Evolutionary conservation across 2,329 filamentous ascomycete genomes (phyloP).

Genomic region (Pseudogymnoascus sp.): DNA sequence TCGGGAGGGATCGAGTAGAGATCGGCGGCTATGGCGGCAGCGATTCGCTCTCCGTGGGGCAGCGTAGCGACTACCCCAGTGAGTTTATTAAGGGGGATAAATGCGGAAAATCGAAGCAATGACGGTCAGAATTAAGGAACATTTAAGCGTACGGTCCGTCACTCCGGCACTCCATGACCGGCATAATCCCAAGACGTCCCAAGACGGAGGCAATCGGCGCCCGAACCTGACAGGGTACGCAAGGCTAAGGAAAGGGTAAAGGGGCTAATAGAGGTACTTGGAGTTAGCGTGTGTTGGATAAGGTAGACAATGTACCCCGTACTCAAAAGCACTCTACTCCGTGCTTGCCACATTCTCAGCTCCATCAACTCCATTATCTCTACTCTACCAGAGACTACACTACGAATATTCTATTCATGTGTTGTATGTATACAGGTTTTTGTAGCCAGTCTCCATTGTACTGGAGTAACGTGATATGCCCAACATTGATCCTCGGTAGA

Average conservation of each 20-base stretch:
- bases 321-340: neutral
- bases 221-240: neutral
- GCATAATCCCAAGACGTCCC: neutral
- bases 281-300: neutral
- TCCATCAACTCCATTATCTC: neutral
- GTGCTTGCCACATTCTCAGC: neutral
- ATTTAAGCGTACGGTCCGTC: constrained; percentile 7
- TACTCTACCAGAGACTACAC: neutral
- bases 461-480: neutral
- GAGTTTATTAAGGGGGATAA: constrained; percentile 2
- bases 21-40: constrained; percentile 1
- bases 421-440: neutral
- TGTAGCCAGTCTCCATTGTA: neutral
- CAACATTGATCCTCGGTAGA: neutral
- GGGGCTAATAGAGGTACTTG: neutral
- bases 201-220: constrained; percentile 2
- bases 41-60: constrained; percentile 1
- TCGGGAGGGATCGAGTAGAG: neutral
- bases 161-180: constrained; percentile 3
- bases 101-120: neutral
- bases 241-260: neutral
- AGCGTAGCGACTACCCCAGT: neutral
- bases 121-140: neutral
- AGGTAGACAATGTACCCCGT: neutral
- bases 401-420: neutral